phyloP scores from a whole-genome alignment of 805 yeast genomes.

The Myxozyma kluyveri region DNA sequence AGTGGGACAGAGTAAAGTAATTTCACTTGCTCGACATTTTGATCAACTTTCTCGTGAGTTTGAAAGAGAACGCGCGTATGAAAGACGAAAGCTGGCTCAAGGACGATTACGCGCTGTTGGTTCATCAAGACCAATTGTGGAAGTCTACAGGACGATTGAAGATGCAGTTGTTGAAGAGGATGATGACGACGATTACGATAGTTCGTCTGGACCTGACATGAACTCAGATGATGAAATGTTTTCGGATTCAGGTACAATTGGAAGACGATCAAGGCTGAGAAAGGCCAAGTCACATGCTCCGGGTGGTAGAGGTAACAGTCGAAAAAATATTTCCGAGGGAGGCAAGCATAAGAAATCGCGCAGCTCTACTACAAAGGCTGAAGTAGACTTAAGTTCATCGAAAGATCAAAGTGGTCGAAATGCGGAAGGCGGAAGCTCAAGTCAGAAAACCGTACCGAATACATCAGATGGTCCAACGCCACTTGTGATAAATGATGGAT shows the following conservation, averaged over 20 bases:
- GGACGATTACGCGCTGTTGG: slow-evolving; percentile 57
- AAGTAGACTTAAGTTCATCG: not conserved
- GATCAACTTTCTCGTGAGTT: slow-evolving; percentile 81
- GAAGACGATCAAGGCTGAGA: slow-evolving; percentile 6
- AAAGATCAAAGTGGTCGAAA: not conserved
- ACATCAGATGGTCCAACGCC: no score
- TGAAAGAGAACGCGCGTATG: slow-evolving; percentile 79
- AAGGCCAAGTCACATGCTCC: not conserved
- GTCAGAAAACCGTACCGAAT: no score
- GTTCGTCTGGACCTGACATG: slow-evolving; percentile 15
- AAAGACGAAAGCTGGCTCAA: slow-evolving; percentile 59
- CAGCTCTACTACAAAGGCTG: not conserved
- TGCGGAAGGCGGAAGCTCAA: no score
- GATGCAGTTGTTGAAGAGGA: slow-evolving; percentile 73
- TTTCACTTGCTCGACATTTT: slow-evolving; percentile 56
- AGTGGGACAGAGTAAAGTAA: slow-evolving; percentile 33
- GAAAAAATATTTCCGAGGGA: not conserved
- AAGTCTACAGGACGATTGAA: slow-evolving; percentile 79
- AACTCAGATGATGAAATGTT: slow-evolving; percentile 25
- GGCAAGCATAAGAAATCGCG: not conserved
- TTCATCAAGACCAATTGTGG: slow-evolving; percentile 82
- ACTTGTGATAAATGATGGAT: no score
- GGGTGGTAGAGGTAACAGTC: not conserved
- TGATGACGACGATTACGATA: slow-evolving; percentile 35
- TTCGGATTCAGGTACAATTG: slow-evolving; percentile 26